phyloP scores from a whole-genome alignment of 805 yeast genomes.

The Debaryomyces prosopidis region DNA sequence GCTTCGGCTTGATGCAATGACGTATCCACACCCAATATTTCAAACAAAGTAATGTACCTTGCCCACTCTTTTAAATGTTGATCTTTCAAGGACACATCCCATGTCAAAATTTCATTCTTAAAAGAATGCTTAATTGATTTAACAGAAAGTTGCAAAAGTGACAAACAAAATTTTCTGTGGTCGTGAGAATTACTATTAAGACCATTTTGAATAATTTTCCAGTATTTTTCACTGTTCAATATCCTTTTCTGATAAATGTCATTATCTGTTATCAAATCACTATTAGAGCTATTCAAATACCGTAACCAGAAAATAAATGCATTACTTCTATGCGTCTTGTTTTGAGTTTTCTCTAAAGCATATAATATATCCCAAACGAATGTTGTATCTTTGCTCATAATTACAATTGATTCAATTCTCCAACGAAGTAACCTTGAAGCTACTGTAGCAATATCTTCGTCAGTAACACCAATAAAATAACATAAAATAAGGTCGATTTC shows the following conservation, averaged over 20 bases:
- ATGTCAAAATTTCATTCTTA: conserved; percentile 37
- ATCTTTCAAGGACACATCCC: conserved; percentile 35
- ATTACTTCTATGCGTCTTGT: conserved; percentile 30
- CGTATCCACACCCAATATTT: conserved; percentile 80
- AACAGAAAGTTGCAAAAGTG: conserved; percentile 63
- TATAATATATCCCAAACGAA: conserved; percentile 50
- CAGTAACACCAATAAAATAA: conserved; percentile 10
- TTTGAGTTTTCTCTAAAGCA: conserved; percentile 27
- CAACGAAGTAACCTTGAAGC: conserved; percentile 52
- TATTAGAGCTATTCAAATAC: conserved; percentile 34
- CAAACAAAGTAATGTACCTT: conserved; percentile 70
- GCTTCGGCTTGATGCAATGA: conserved; percentile 85
- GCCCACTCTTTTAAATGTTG: conserved; percentile 59
- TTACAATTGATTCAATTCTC: conserved; percentile 43
- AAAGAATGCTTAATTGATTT: conserved; percentile 42
- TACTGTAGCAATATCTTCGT: conserved; percentile 33
- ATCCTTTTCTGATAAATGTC: conserved; percentile 24
- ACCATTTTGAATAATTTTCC: conserved; percentile 59
- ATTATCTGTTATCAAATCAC: conserved; percentile 8
- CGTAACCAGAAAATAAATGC: conserved; percentile 60
- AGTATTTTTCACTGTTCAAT: conserved; percentile 40
- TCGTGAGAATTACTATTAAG: conserved; percentile 61
- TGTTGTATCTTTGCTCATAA: conserved; percentile 11
- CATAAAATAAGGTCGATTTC: not conserved
- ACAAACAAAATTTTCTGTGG: conserved; percentile 64